Base-by-base conservation (phyloP, 1,284 basidiomycete species). In the Clitocybe nebularis region DNA sequence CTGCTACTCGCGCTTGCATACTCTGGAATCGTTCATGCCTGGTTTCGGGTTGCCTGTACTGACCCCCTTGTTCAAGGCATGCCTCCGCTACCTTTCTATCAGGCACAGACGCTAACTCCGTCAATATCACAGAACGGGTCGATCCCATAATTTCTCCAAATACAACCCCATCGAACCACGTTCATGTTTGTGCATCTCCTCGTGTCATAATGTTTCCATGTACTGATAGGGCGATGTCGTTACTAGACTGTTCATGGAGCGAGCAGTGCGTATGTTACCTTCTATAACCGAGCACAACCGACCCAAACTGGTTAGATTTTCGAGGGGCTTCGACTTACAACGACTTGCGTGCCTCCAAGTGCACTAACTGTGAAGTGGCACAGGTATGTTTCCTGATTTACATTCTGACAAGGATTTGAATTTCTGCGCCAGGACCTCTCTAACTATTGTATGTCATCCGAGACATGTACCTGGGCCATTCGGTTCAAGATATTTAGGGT, bases 111-210 rank as follows among this genome's bases (percentile, higher is more conserved):
- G 3, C 29, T n/a, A n/a, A n/a, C n/a, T n/a, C n/a, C n/a, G n/a
- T 16, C 13, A 6, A 32, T 32, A 8, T 26, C 30, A n/a, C 42
- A 62, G 69, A 71, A 41, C 66, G 74, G 26, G 53, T 69, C 23
- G 72, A 76, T 46, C 67, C 71, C 16, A 69, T 75, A 46, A 59
- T 73, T 28, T 60, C 55, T 11, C 69, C 72, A 3, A 66, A 63
- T 14, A 42, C 47, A 8, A 53, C 56, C 3, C 65, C 66, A 2
- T 67, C 67, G 2, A 57, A 67, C 35, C 67, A 72, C 46, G 62
- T 67, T 17, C 69, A 74, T 48, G 66, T 67, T 36, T 37, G 69
- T 56, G 5, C n/a, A 23, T 21, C 42, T 26, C 6, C 32, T 35
- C 14, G 5, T 41, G 7, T 40, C 3, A 1, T 20, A 37, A 28